Evolutionary conservation across 192 early-diverging fungal species (phyloP).

Genomic region (Linnemannia elongata): DNA sequence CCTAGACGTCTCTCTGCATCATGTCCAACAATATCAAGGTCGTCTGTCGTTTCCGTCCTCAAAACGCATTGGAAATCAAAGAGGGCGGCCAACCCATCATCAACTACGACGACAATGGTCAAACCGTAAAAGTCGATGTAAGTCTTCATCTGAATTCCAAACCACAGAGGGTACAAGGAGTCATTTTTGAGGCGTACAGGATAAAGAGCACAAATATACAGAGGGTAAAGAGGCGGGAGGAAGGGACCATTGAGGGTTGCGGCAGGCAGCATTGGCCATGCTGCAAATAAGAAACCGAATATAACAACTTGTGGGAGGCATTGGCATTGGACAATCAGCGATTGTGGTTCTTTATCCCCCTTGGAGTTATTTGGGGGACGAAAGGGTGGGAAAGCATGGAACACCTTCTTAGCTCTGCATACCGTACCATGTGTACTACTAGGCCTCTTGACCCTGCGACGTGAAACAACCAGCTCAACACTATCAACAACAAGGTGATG

Average conservation of each 20-base stretch:
- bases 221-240: not conserved
- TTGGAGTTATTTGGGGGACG: not conserved
- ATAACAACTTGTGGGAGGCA: not conserved
- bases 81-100: constrained; percentile 93
- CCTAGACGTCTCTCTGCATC: not conserved
- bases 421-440: not conserved
- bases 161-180: not conserved
- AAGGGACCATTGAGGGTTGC: not conserved
- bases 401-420: not conserved
- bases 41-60: constrained; percentile 97
- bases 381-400: not conserved
- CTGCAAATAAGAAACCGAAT: not conserved
- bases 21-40: constrained; percentile 92
- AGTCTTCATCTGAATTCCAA: constrained; percentile 22
- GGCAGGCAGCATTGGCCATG: not conserved
- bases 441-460: not conserved
- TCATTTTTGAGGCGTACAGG: not conserved
- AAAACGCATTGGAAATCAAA: constrained; percentile 90
- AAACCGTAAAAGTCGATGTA: constrained; percentile 64
- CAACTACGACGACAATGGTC: constrained; percentile 79
- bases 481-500: not conserved
- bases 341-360: not conserved
- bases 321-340: not conserved
- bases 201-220: not conserved
- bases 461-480: not conserved